Percentiles rank a stretch among this genome's conserved stretches.
Conservation (phyloP, 1,284 basidiomycete genomes). For the Malassezia slooffiae region DNA sequence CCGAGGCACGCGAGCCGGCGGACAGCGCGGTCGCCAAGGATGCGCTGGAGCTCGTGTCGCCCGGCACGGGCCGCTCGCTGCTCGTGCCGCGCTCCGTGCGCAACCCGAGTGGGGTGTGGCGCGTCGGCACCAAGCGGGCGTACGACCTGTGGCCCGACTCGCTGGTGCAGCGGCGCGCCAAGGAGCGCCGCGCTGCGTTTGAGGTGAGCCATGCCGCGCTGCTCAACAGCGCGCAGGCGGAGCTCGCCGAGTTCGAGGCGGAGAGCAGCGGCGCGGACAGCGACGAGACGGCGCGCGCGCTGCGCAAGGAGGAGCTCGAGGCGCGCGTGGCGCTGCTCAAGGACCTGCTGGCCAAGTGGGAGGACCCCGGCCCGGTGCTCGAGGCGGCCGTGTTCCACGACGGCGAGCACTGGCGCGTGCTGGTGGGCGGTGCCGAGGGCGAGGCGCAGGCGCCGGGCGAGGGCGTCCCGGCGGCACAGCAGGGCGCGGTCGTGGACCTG, state of each 20-base stretch:
- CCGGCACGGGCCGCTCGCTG: conserved; percentile 38
- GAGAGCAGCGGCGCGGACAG: conserved; percentile 4
- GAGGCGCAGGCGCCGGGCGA: conserved; percentile 27
- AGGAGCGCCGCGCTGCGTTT: conserved; percentile 39
- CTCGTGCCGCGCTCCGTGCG: conserved; percentile 23
- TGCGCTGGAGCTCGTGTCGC: conserved; percentile 34
- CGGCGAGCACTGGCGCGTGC: conserved; percentile 43
- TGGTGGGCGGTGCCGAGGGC: conserved; percentile 46
- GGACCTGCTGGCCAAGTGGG: conserved; percentile 32
- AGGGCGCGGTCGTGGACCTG: conserved; percentile 30
- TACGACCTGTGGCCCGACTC: conserved; percentile 46
- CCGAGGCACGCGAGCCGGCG: conserved; percentile 15
- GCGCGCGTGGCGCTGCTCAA: conserved; percentile 39
- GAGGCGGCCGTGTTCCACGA: conserved; percentile 46
- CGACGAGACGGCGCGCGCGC: conserved; percentile 14
- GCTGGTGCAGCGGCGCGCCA: conserved; percentile 37
- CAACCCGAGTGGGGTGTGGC: conserved; percentile 44
- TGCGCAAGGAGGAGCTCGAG: conserved; percentile 37
- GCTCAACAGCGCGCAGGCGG: conserved; percentile 28
- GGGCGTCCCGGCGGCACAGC: conserved; percentile 26
- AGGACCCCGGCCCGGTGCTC: conserved; percentile 43
- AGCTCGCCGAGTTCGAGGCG: conserved; percentile 24
- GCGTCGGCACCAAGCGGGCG: conserved; percentile 42
- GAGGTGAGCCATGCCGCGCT: conserved; percentile 38
- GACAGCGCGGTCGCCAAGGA: conserved; percentile 4